Evolutionary conservation across 352 stramenopile species (phyloP), one percentile per base, ranked within the genome.

Genomic region (Phytophthora pisi): DNA sequence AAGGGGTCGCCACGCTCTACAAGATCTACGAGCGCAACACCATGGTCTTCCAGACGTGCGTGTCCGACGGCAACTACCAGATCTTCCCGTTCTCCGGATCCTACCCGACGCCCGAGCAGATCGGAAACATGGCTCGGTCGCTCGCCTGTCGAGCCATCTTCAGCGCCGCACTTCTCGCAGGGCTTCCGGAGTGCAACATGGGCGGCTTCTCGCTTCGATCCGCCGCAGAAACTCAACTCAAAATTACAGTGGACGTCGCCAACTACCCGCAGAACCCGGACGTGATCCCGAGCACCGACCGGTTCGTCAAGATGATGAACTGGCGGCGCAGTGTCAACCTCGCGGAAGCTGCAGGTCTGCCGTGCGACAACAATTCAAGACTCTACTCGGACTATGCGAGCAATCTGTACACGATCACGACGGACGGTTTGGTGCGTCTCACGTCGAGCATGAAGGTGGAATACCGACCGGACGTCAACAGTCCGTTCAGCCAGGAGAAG

Each of bases 251-350:
- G n/a, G 63, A 82, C 13, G 58, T 63, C 10, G 66, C 57, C 43
- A 66, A 64, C 38, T 72, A 62, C 53, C 61, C 67, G 0, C 70
- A 57, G 51, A 30, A 53, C 11, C 40, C 61, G 3, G 56, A 26
- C 28, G 60, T 68, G 7, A 62, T 75, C 26, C 78, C 82, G 6
- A 75, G 68, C 18, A 74, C 73, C 13, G 53, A 79, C 20, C 71
- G 80, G 28, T 89, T 89, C 55, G 72, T 77, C 31, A 66, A 83
- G 43, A 68, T 90, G 43, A 71, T 90, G 62, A 40, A 77, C 18
- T 90, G 80, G 78, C 67, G 82, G 15, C 79, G 81, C n/a, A 66
- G 87, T 26, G 72, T 77, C 9, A 81, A 89, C 46, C 51, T 82
- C 30, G 83, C 83, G 1, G 67, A 81, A 57, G 61, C 40, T 13